Percentiles rank a stretch among this genome's conserved stretches.
Conservation (phyloP, 2,329 filamentous ascomycete genomes). For the Trichoderma polysporum region DNA sequence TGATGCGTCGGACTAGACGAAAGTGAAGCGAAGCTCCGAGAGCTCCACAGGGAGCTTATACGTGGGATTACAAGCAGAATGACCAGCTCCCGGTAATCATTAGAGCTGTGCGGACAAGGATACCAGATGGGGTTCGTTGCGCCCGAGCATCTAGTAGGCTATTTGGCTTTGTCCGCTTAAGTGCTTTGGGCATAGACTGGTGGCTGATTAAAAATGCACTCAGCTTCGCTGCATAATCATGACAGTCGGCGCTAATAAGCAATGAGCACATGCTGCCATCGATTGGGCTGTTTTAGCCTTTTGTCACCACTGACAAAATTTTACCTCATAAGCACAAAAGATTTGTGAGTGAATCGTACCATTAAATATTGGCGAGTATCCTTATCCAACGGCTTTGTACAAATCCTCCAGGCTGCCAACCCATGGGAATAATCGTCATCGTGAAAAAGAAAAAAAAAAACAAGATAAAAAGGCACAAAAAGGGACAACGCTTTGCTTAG, state of each 20-base stretch:
- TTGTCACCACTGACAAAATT: conserved; percentile 10
- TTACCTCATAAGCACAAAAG: background rate
- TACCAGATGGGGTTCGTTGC: background rate
- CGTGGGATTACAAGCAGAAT: background rate
- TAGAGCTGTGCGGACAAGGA: background rate
- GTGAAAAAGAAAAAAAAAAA: background rate
- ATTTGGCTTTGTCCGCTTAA: background rate
- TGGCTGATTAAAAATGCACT: background rate
- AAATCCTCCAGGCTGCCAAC: conserved; percentile 9
- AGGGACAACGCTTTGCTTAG: conserved; percentile 24
- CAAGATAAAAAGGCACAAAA: background rate
- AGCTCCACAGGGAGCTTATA: background rate
- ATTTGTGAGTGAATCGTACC: background rate
- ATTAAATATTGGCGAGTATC: background rate
- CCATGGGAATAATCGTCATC: background rate
- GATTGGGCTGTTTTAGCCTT: background rate
- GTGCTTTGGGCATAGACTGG: conserved; percentile 10
- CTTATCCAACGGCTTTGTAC: conserved; percentile 14
- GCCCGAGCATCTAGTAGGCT: background rate
- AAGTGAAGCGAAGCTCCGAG: background rate
- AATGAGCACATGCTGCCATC: background rate
- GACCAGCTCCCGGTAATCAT: too few species aligned
- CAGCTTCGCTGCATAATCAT: conserved; percentile 10
- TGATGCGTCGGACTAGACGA: too few species aligned
- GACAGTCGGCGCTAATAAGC: background rate